These are phyloP conservation scores for Lonicera japonica DNA, from an alignment of 129 eudicot species.

Conservation along the genomic window DNA sequence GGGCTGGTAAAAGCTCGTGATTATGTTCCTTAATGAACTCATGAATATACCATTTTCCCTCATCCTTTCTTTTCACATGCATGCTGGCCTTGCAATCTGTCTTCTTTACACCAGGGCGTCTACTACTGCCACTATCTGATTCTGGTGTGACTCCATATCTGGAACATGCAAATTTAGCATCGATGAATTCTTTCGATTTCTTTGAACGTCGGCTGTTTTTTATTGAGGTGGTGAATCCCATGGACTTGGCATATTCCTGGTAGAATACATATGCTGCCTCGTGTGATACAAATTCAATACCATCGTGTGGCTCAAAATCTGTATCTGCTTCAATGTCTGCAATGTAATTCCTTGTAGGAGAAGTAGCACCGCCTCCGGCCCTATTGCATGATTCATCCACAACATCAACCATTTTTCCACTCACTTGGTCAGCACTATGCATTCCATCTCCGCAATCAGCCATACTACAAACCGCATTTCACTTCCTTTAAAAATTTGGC, in stretches of 20 bases:
- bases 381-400: slow-evolving; percentile 21
- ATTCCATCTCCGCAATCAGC: slow-evolving; percentile 22
- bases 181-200: slow-evolving; percentile 58
- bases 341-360: slow-evolving; percentile 12
- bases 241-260: slow-evolving; percentile 61
- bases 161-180: slow-evolving; percentile 66
- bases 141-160: slow-evolving; percentile 62
- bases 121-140: slow-evolving; percentile 36
- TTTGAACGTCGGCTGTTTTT: slow-evolving; percentile 62
- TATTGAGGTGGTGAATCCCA: slow-evolving; percentile 68
- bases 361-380: slow-evolving; percentile 20
- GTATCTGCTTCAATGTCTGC: slow-evolving; percentile 24
- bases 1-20: slow-evolving; percentile 63
- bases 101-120: slow-evolving; percentile 45
- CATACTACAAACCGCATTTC: slow-evolving; percentile 14
- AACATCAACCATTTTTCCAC: slow-evolving; percentile 29
- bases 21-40: slow-evolving; percentile 56
- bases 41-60: slow-evolving; percentile 63
- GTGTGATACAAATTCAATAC: slow-evolving; percentile 51
- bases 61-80: slow-evolving; percentile 62
- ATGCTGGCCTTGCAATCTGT: slow-evolving; percentile 68
- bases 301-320: slow-evolving; percentile 48
- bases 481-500: neutral
- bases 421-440: slow-evolving; percentile 18
- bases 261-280: slow-evolving; percentile 56